These are phyloP conservation scores for Coemansia sp. DNA, from an alignment of 192 early-diverging fungal species.

Conservation along the genomic window DNA sequence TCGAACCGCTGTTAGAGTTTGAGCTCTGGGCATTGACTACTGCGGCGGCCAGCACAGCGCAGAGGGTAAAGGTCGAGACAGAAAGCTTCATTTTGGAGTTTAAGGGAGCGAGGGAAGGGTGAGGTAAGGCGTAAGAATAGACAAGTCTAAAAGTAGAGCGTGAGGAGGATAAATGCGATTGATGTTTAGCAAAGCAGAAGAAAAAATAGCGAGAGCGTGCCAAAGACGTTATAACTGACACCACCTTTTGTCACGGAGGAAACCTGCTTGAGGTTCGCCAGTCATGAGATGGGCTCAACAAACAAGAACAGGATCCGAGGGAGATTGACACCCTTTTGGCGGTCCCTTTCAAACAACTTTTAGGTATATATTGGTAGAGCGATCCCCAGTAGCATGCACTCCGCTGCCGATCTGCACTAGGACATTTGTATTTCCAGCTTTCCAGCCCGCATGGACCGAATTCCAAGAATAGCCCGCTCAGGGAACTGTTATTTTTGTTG, in stretches of 20 bases:
- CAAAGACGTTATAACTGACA: background rate
- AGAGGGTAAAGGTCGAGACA: conserved; percentile 26
- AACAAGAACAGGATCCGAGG: conserved; percentile 2
- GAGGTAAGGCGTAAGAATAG: background rate
- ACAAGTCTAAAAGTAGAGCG: background rate
- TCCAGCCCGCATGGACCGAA: conserved; percentile 3
- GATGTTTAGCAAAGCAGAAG: background rate
- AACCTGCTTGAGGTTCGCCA: too few species aligned
- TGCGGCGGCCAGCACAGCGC: conserved; percentile 30
- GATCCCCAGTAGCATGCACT: background rate
- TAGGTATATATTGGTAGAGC: background rate
- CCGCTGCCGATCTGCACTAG: conserved; percentile 4
- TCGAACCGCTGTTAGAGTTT: background rate
- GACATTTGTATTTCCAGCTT: background rate
- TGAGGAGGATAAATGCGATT: background rate
- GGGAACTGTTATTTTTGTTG: conserved; percentile 16
- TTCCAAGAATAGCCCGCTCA: conserved; percentile 16
- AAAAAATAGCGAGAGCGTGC: background rate
- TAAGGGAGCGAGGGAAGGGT: background rate
- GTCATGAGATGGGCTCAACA: background rate
- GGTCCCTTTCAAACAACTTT: conserved; percentile 1
- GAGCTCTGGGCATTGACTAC: conserved; percentile 24
- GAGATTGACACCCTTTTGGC: background rate
- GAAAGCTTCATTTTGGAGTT: conserved; percentile 33
- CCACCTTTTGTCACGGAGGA: too few species aligned